Conservation (phyloP, 805 yeast species). For the Nakazawaea populi region DNA sequence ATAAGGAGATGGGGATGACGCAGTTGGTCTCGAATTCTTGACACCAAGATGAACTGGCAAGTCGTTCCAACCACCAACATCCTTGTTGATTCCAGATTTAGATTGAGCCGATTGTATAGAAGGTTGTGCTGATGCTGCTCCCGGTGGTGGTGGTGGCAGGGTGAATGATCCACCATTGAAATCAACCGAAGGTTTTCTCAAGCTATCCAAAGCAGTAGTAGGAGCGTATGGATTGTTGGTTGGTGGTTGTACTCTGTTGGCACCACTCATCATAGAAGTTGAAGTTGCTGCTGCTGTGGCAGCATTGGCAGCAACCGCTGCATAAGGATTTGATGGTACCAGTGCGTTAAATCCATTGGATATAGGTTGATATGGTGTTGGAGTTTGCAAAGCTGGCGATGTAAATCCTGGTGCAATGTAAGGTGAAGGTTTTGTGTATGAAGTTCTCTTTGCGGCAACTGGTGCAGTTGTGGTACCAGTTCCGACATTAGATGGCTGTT, state of each 20-base stretch:
- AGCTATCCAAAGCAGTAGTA: slow-evolving; percentile 26
- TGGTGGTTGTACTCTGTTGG: background rate
- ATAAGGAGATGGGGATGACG: slow-evolving; percentile 18
- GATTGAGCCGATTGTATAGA: background rate
- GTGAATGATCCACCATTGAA: slow-evolving; percentile 13
- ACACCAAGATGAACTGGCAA: slow-evolving; percentile 42
- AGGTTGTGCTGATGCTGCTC: background rate
- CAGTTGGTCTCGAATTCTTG: slow-evolving; percentile 32
- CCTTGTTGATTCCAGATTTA: slow-evolving; percentile 18
- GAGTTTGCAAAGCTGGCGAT: background rate
- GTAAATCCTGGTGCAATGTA: background rate
- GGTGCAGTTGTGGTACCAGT: slow-evolving; percentile 3
- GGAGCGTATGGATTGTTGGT: slow-evolving; percentile 28
- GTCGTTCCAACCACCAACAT: slow-evolving; percentile 70
- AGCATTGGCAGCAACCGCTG: slow-evolving; percentile 13
- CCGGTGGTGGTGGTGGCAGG: slow-evolving; percentile 22
- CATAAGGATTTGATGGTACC: slow-evolving; percentile 3
- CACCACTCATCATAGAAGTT: background rate
- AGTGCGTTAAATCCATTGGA: slow-evolving; percentile 10
- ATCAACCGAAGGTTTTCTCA: slow-evolving; percentile 12
- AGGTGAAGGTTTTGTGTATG: background rate
- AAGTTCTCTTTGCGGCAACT: slow-evolving; percentile 1
- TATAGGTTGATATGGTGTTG: background rate
- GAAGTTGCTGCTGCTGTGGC: slow-evolving; percentile 2
- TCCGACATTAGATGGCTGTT: background rate